phyloP scores from a whole-genome alignment of 495 filamentous ascomycete species.

The Aspergillus funiculosus region DNA sequence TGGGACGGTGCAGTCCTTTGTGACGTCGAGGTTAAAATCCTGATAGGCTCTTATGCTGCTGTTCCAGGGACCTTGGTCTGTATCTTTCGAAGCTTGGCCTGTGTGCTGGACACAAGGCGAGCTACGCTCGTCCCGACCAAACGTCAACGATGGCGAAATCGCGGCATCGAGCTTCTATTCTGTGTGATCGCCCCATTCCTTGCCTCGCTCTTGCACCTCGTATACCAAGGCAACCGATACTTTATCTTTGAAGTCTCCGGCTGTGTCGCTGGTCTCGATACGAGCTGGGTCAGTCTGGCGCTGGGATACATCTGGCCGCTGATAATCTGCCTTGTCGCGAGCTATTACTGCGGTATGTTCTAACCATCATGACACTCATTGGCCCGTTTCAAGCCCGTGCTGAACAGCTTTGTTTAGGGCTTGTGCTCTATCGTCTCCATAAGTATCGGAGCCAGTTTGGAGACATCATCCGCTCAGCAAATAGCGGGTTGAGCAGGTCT shows the following conservation, averaged over 20 bases:
- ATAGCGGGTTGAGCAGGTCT: slow-evolving; percentile 55
- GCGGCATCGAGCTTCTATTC: slow-evolving; percentile 56
- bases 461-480: slow-evolving; percentile 50
- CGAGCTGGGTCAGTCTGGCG: slow-evolving; percentile 65
- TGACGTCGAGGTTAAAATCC: slow-evolving; percentile 71
- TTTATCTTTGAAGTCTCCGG: slow-evolving; percentile 67
- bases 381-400: neutral
- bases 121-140: slow-evolving; percentile 48
- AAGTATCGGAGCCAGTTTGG: slow-evolving; percentile 60
- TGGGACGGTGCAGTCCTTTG: slow-evolving; percentile 74
- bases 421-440: slow-evolving; percentile 62
- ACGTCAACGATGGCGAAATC: slow-evolving; percentile 47
- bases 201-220: slow-evolving; percentile 59
- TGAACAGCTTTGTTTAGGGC: slow-evolving; percentile 33
- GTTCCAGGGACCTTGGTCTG: slow-evolving; percentile 55
- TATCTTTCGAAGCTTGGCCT: slow-evolving; percentile 71
- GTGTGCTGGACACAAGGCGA: slow-evolving; percentile 60
- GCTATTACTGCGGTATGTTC: slow-evolving; percentile 70
- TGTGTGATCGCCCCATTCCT: slow-evolving; percentile 64
- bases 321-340: slow-evolving; percentile 56
- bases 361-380: too few relatives aligned
- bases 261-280: slow-evolving; percentile 58
- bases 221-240: slow-evolving; percentile 68
- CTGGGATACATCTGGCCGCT: slow-evolving; percentile 62
- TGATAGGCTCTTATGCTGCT: slow-evolving; percentile 58